These are phyloP conservation scores for Salix purpurea DNA, from an alignment of 345 rosid genomes.

Conservation along the genomic window DNA sequence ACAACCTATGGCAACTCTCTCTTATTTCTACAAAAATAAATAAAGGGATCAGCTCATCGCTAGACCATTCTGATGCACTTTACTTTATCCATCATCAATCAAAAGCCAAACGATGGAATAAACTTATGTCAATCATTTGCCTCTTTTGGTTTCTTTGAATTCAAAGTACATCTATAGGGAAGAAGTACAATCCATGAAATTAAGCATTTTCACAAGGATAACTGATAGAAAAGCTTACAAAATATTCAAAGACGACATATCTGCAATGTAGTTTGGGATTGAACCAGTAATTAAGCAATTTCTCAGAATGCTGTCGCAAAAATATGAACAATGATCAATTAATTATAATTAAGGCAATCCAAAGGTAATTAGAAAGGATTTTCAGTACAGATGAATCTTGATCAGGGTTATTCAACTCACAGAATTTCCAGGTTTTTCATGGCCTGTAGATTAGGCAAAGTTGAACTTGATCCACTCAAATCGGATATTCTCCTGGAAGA, in stretches of 20 bases:
- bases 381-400: background rate
- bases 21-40: too few relatives aligned
- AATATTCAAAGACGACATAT: conserved; percentile 21
- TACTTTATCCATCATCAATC: too few relatives aligned
- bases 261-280: conserved; percentile 49
- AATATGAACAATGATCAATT: background rate
- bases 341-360: background rate
- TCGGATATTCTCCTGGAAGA: conserved; percentile 60
- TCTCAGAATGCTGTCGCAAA: conserved; percentile 44
- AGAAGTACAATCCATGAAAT: background rate
- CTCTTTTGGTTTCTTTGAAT: too few relatives aligned
- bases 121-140: too few relatives aligned
- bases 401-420: conserved; percentile 42
- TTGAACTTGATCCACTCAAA: conserved; percentile 45
- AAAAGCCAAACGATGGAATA: too few relatives aligned
- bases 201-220: background rate
- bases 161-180: too few relatives aligned
- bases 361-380: background rate
- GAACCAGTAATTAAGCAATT: conserved; percentile 51
- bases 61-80: too few relatives aligned
- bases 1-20: too few relatives aligned
- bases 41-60: too few relatives aligned
- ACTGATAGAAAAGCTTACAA: conserved; percentile 45
- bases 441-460: conserved; percentile 46
- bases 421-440: conserved; percentile 17